Evolutionary conservation across 352 stramenopile genomes (phyloP), one percentile per base, ranked within the genome.

Genomic region (Pythium inflatum): DNA sequence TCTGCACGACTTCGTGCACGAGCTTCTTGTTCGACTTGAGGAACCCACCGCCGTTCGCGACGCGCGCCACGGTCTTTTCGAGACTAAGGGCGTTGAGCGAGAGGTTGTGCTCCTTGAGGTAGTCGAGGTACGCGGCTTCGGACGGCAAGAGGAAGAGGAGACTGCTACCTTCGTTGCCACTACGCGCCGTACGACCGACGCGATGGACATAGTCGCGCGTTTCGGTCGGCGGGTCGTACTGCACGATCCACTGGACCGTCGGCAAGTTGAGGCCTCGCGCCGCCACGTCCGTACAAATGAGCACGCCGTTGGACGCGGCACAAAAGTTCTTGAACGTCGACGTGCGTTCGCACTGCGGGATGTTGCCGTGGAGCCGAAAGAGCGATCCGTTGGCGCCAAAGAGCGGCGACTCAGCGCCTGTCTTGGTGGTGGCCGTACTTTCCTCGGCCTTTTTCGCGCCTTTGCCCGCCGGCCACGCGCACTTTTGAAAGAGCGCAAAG

Each of bases 171-270:
- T 94, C 70, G 69, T 99, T 99, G 40, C 98, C 98, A 59, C 97
- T 98, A 75, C 98, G 95, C 11, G 98, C 98, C 41, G 98, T 99
- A 75, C 98, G 96, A 40, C 98, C 98, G 70, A 99, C 99, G 68
- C 98, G 90, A 84, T 99, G 98, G 13, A 99, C 97, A 79, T 99
- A 99, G 78, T 98, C 94, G 55, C 99, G 97, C 40, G 98, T 98
- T 83, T 99, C 98, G 34, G 92, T 98, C 16, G 98, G 97, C 36
- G 98, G 91, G 77, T 99, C 97, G 80, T 99, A 99, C 73, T 99
- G 98, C 43, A 99, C 94, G 80, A 97, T 94, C 85, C 93, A 94
- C 49, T 96, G 96, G 20, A 99, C 96, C 36, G 98, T 95, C 25
- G 90, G 91, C 79, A 99, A 96, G 80, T 99, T 98, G 18, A 99